A percentile compares a stretch with the other conserved stretches of the same genome.
Conservation (phyloP, 345 rosid species). For the Euphorbia peplus region DNA sequence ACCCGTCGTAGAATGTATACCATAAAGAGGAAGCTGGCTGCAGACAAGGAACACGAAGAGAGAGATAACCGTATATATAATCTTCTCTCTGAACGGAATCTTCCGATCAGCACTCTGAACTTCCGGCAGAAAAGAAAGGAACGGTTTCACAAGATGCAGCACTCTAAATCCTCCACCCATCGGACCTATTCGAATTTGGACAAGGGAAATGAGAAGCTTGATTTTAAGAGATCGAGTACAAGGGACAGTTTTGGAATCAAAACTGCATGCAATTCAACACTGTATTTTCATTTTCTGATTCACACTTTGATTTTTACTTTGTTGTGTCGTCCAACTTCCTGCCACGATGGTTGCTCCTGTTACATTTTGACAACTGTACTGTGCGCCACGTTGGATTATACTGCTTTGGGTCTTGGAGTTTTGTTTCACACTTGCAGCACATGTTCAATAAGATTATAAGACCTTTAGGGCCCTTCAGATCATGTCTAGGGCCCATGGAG, state of each 20-base stretch:
- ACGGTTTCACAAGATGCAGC: slow-evolving; percentile 31
- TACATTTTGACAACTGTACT: not conserved
- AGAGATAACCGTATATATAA: slow-evolving; percentile 49
- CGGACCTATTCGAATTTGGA: not conserved
- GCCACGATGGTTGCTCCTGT: not conserved
- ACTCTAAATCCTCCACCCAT: slow-evolving; percentile 30
- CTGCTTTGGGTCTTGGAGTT: not conserved
- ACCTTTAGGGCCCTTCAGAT: too few relatives aligned
- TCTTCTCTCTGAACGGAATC: slow-evolving; percentile 67
- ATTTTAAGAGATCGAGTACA: not conserved
- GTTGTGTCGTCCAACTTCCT: not conserved
- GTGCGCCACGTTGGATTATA: not conserved
- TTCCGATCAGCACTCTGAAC: slow-evolving; percentile 68
- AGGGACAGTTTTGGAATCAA: too few relatives aligned
- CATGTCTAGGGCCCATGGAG: too few relatives aligned
- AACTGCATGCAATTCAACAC: too few relatives aligned
- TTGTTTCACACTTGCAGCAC: not conserved
- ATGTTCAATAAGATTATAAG: too few relatives aligned
- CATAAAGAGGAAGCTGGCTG: slow-evolving; percentile 77
- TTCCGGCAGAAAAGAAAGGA: slow-evolving; percentile 51
- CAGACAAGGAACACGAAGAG: slow-evolving; percentile 64
- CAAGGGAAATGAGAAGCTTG: not conserved
- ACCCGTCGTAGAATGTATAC: slow-evolving; percentile 63
- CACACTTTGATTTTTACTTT: not conserved
- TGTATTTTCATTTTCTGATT: too few relatives aligned